These are phyloP conservation scores for Didymellaceae sp. DNA, from an alignment of 2,329 filamentous ascomycete species.

Conservation along the genomic window DNA sequence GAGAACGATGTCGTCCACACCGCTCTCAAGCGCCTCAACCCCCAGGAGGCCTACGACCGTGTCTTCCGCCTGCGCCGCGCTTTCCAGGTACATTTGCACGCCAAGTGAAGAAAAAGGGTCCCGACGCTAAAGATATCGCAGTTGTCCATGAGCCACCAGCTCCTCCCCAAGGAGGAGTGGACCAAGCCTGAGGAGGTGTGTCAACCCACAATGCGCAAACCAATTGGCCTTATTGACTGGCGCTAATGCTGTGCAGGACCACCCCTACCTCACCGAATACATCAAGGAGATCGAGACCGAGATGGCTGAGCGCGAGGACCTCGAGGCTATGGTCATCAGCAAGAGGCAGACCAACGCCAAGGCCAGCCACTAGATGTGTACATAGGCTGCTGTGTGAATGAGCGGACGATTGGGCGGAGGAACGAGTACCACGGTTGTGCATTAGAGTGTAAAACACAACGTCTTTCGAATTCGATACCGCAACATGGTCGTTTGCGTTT, in stretches of 20 bases:
- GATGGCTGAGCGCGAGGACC: constrained; percentile 69
- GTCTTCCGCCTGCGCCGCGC: constrained; percentile 96
- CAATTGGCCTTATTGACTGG: no score
- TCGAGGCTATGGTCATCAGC: constrained; percentile 70
- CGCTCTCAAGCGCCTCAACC: constrained; percentile 86
- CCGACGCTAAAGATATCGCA: constrained; percentile 46
- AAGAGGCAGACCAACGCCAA: constrained; percentile 44
- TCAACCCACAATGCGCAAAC: neutral
- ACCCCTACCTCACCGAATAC: constrained; percentile 69
- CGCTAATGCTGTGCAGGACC: constrained; percentile 59
- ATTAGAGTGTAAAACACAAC: constrained; percentile 51
- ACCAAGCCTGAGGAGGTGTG: constrained; percentile 71
- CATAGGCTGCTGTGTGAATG: constrained; percentile 27
- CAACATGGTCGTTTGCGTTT: constrained; percentile 7
- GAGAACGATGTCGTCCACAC: constrained; percentile 86
- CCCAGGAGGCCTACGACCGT: constrained; percentile 94
- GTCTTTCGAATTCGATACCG: constrained; percentile 26
- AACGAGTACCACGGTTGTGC: constrained; percentile 33
- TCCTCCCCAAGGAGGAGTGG: constrained; percentile 69
- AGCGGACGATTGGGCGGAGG: constrained; percentile 21
- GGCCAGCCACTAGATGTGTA: constrained; percentile 34
- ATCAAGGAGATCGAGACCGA: constrained; percentile 74
- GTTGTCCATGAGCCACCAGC: constrained; percentile 70
- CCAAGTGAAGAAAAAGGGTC: neutral
- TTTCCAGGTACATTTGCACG: constrained; percentile 70